Conservation (phyloP, 1,139 yeast genomes). For the Yamadazyma sp. region DNA sequence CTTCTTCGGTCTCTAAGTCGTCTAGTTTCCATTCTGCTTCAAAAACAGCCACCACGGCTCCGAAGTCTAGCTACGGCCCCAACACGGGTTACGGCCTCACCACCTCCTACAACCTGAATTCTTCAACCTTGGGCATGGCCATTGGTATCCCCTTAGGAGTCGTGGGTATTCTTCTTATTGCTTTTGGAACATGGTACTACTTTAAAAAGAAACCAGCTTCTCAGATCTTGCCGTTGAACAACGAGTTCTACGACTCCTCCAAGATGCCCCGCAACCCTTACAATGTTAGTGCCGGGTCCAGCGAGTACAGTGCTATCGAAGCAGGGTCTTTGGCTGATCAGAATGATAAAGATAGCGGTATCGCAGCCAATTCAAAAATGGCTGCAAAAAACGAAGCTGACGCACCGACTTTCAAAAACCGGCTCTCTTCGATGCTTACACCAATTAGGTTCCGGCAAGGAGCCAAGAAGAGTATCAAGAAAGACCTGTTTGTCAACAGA, state of each 20-base stretch:
- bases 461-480: constrained; percentile 10
- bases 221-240: constrained; percentile 12
- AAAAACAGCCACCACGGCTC: not conserved
- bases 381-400: not conserved
- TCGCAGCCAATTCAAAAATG: not conserved
- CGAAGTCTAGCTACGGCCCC: not conserved
- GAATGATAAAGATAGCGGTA: not conserved
- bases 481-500: constrained; percentile 12
- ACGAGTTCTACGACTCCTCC: constrained; percentile 9
- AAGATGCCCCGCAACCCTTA: not conserved
- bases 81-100: not conserved
- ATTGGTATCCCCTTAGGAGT: constrained; percentile 45
- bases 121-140: constrained; percentile 36
- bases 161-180: constrained; percentile 25
- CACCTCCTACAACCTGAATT: constrained; percentile 3
- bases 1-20: not conserved
- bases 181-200: constrained; percentile 22
- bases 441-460: constrained; percentile 16
- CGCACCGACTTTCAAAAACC: not conserved
- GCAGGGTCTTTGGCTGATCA: not conserved
- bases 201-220: constrained; percentile 12
- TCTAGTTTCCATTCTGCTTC: not conserved
- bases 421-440: constrained; percentile 10
- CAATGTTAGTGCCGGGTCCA: not conserved
- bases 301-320: not conserved